A percentile compares a stretch with the other conserved stretches of the same genome.
phyloP scores from a whole-genome alignment of 2,329 filamentous ascomycete genomes.

The Nothophoma quercina region DNA sequence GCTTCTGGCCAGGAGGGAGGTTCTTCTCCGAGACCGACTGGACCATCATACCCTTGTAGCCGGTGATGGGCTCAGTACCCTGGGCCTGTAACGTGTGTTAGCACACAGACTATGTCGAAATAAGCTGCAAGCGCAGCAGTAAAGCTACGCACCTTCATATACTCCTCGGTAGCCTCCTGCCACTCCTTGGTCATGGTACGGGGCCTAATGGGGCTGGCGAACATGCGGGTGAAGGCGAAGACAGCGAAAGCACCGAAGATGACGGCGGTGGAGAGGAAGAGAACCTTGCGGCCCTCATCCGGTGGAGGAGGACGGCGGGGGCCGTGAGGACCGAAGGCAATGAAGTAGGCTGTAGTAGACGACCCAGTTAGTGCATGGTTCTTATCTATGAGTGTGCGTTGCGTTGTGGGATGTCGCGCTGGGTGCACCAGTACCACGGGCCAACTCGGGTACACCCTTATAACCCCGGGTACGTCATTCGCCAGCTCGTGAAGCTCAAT shows the following conservation, averaged over 20 bases:
- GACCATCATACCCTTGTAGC: constrained; percentile 51
- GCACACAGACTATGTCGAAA: constrained; percentile 10
- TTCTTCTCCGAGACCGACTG: constrained; percentile 49
- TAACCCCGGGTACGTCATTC: constrained; percentile 42
- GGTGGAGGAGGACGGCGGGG: constrained; percentile 84
- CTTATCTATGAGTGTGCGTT: constrained; percentile 18
- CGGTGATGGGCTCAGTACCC: constrained; percentile 50
- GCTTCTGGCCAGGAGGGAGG: constrained; percentile 32
- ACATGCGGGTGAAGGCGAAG: constrained; percentile 75
- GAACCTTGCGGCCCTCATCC: constrained; percentile 82
- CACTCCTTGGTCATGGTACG: constrained; percentile 95
- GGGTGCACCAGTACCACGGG: constrained; percentile 24
- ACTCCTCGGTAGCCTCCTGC: constrained; percentile 95
- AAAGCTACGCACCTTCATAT: constrained; percentile 76
- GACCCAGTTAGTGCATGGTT: constrained; percentile 29
- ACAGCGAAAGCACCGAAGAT: constrained; percentile 71
- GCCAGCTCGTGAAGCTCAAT: constrained; percentile 23
- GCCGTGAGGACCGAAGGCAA: constrained; percentile 95
- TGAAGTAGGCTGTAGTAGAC: constrained; percentile 86
- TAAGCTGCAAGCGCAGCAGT: background rate
- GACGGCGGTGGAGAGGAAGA: constrained; percentile 74
- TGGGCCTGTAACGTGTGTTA: constrained; percentile 40
- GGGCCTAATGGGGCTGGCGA: constrained; percentile 71
- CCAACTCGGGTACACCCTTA: constrained; percentile 29
- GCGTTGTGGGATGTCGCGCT: constrained; percentile 14